Conservation (phyloP, 2,329 filamentous ascomycete genomes). For the Diaporthe longicolla region DNA sequence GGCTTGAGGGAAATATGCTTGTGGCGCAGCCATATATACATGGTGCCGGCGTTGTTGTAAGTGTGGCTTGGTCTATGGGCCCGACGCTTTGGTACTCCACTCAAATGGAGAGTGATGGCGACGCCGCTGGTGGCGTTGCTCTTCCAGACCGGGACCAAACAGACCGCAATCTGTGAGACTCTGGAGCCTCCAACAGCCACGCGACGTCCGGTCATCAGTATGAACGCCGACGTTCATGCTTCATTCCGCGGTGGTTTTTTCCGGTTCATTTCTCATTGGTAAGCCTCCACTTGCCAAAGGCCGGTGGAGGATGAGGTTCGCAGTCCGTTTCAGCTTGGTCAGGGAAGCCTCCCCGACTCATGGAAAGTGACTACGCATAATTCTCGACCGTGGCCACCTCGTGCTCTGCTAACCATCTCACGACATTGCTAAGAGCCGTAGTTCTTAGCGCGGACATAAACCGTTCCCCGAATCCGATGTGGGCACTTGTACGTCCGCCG, state of each 20-base stretch:
- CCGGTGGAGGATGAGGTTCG: conserved; percentile 21
- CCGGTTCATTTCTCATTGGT: conserved; percentile 16
- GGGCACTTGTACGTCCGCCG: conserved; percentile 7
- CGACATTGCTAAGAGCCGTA: conserved; percentile 2
- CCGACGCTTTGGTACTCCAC: not conserved
- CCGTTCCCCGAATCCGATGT: conserved; percentile 28
- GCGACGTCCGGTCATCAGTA: not conserved
- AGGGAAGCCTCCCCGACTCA: conserved; percentile 27
- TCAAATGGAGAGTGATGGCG: not conserved
- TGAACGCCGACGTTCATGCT: not conserved
- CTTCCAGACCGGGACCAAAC: not conserved
- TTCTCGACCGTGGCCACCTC: conserved; percentile 7
- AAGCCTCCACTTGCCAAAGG: conserved; percentile 27
- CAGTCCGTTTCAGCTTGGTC: conserved; percentile 22
- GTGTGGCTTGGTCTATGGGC: conserved; percentile 1
- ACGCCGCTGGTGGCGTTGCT: not conserved
- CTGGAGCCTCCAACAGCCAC: not conserved
- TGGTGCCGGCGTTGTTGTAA: not conserved
- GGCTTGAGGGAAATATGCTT: not conserved
- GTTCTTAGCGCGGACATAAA: conserved; percentile 14
- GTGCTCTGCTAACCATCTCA: conserved; percentile 14
- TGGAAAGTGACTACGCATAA: conserved; percentile 18
- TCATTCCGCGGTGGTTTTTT: not conserved
- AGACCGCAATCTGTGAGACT: not conserved
- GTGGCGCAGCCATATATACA: conserved; percentile 7